Conservation (phyloP, 2,329 filamentous ascomycete species). For the Ophiostoma tasmaniense region DNA sequence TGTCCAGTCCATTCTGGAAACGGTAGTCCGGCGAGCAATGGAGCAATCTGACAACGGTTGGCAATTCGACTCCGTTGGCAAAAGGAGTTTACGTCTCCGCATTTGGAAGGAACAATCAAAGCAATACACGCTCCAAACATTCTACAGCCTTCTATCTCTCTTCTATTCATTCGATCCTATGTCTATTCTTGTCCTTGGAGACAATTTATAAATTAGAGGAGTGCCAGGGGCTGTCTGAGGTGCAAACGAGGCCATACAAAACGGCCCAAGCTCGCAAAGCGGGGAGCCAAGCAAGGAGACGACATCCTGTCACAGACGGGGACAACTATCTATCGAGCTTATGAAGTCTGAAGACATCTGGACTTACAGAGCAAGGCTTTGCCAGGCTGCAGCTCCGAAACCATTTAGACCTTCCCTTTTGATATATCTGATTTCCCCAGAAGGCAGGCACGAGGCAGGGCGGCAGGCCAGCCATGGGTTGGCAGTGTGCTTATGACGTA, state of each 20-base stretch:
- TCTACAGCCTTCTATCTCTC: background rate
- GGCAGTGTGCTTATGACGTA: conserved; percentile 6
- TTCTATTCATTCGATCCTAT: background rate
- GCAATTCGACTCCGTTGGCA: background rate
- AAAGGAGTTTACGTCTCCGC: background rate
- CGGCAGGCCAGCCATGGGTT: background rate
- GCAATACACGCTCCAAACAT: background rate
- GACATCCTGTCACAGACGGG: background rate
- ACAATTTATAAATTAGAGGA: background rate
- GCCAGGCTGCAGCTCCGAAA: too few relatives aligned
- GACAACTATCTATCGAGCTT: too few relatives aligned
- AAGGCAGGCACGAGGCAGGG: background rate
- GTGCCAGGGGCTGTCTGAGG: conserved; percentile 1
- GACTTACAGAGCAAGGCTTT: too few relatives aligned
- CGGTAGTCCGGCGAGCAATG: background rate
- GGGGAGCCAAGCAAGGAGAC: background rate
- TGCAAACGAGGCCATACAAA: background rate
- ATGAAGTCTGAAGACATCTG: too few relatives aligned
- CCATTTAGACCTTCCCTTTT: conserved; percentile 6
- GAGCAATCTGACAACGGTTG: background rate
- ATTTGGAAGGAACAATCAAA: background rate
- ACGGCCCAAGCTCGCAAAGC: background rate
- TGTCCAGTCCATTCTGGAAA: background rate
- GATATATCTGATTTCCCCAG: background rate
- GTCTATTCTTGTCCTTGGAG: background rate